phyloP scores from a whole-genome alignment of 164 flowering plant species.

The Aristolochia californica region DNA sequence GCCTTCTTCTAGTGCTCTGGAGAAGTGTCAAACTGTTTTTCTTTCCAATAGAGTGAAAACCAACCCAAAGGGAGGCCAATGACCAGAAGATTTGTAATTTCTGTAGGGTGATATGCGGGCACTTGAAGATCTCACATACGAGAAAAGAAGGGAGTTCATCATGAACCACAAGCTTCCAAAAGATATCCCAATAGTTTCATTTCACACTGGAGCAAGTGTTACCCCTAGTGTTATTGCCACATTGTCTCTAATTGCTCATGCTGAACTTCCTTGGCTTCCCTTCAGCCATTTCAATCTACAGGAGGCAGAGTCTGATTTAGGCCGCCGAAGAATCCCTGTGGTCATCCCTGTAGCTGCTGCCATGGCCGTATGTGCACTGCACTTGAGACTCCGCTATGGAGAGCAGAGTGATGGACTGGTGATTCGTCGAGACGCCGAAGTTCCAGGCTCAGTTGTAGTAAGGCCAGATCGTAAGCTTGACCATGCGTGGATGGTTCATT shows the following conservation, averaged over 20 bases:
- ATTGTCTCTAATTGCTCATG: slow-evolving; percentile 81
- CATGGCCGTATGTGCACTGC: slow-evolving; percentile 77
- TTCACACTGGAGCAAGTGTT: slow-evolving; percentile 67
- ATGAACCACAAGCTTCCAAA: slow-evolving; percentile 59
- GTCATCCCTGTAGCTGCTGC: slow-evolving; percentile 71
- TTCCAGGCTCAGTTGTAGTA: slow-evolving; percentile 81
- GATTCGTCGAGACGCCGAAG: slow-evolving; percentile 82
- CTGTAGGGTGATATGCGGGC: slow-evolving; percentile 75
- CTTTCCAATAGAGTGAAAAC: too few species aligned
- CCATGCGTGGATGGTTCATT: slow-evolving; percentile 92
- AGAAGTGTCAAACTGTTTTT: too few species aligned
- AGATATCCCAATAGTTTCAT: slow-evolving; percentile 62
- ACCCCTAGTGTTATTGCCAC: slow-evolving; percentile 64
- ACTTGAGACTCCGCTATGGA: slow-evolving; percentile 64
- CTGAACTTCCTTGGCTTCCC: slow-evolving; percentile 77
- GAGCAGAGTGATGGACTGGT: slow-evolving; percentile 92
- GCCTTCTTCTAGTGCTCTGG: too few species aligned
- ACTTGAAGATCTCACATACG: slow-evolving; percentile 88
- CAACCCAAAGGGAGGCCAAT: too few species aligned
- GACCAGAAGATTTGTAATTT: not conserved
- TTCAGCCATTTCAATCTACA: slow-evolving; percentile 23
- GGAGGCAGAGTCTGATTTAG: slow-evolving; percentile 19
- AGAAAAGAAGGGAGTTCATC: slow-evolving; percentile 69
- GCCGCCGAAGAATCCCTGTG: slow-evolving; percentile 44
- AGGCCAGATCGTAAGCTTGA: slow-evolving; percentile 65